Evolutionary conservation across 345 rosid species (phyloP), one percentile per base, ranked within the genome.

Genomic region (Acer saccharum): DNA sequence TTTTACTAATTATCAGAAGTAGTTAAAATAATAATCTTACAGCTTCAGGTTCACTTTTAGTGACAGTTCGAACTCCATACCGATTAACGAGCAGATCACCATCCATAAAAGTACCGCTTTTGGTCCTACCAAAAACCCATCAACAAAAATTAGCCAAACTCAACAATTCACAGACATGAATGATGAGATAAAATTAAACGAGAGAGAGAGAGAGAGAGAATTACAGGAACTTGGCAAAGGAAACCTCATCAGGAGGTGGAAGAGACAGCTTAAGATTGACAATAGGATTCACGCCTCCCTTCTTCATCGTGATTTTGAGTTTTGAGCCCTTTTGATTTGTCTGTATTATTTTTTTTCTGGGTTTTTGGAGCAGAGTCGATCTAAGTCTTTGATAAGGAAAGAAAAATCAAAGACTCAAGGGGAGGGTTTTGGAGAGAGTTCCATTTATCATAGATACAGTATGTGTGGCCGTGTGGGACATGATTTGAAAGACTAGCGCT

Each of bases 71-170:
- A 79, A 96, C 95, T 46, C 98, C 99, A 39, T 96, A 95, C 29
- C 85, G 87, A 81, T 96, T 96, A 72, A 94, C 99, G 43, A 90
- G 95, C 43, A 96, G 97, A 88, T 96, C 99, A 72, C 98, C 99
- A 46, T 89, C 97, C 85, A 87, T 86, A 65, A 96, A 94, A 41
- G 98, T 94, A 20, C 99, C 99, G 75, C 97, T 96, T 68, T 82
- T 88, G 12, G 99, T 91, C 72, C 98, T 96, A 82, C 57, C 7
- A 27, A 14, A 62, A 69, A 77, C 0, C 10, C 39, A 69, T 27
- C 48, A 69, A 52, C n/a, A 70, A 71, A 71, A 55, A 66, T 73
- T 7, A 72, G 23, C 72, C 18, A 41, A 58, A 60, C 43, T 35
- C 46, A 14, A 71, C 12, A 13, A 68, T 4, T 29, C 0, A 50